phyloP scores from a whole-genome alignment of 2,329 filamentous ascomycete species.

The Penicillium hesseltinei region DNA sequence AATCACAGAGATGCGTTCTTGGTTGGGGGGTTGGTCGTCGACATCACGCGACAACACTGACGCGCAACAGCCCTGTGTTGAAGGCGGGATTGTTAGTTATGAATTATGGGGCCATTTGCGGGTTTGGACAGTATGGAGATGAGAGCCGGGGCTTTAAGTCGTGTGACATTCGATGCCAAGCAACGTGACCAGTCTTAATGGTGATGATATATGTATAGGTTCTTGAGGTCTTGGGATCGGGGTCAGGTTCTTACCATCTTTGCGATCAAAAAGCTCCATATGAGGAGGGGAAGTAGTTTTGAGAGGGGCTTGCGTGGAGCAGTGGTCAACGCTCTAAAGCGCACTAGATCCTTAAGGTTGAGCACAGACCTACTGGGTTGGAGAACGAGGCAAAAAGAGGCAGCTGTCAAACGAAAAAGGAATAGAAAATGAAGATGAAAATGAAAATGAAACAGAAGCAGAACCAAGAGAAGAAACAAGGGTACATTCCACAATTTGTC shows the following conservation, averaged over 20 bases:
- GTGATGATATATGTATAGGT: background rate
- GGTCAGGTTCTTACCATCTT: constrained; percentile 35
- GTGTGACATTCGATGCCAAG: constrained; percentile 10
- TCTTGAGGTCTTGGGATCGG: background rate
- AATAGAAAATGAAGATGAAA: background rate
- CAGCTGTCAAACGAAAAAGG: background rate
- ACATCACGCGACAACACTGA: constrained; percentile 37
- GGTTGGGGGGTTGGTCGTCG: constrained; percentile 22
- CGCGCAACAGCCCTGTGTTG: constrained; percentile 40
- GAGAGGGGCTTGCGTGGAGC: constrained; percentile 7
- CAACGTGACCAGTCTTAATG: background rate
- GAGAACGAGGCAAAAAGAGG: constrained; percentile 8
- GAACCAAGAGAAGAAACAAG: background rate
- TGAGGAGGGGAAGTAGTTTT: constrained; percentile 11
- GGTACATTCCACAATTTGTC: constrained; percentile 6
- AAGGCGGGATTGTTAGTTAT: constrained; percentile 6
- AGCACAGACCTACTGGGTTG: constrained; percentile 7
- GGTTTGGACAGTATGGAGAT: background rate
- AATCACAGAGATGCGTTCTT: background rate
- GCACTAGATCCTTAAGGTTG: background rate
- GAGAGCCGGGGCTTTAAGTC: constrained; percentile 1
- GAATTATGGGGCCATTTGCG: background rate
- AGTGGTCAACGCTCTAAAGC: constrained; percentile 4
- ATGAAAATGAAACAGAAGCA: background rate
- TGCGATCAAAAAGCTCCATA: constrained; percentile 28